Base-by-base conservation (phyloP, 306 rosid genomes). In the Quercus engelmannii region DNA sequence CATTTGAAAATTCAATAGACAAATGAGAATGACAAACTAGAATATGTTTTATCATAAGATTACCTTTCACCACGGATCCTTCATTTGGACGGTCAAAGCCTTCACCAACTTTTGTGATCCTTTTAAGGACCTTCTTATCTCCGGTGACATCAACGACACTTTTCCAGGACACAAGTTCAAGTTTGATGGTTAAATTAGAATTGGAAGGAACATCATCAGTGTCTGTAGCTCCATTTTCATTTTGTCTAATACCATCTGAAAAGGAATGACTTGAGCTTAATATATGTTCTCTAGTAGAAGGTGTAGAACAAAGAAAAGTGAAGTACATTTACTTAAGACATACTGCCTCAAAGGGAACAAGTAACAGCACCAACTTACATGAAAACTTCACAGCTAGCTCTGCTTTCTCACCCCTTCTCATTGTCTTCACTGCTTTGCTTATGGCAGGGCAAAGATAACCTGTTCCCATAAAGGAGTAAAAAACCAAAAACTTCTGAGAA, bases 341-440 rank as follows among this genome's bases (percentile, higher is more conserved):
- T 54, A 13, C 30, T 69, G 72, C n/a, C 41, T 46, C 31, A 30
- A 65, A 9, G 0, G 38, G 73, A 77, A 43, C 62, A 78, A 78
- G 80, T 63, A 70, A n/a, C 23, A 25, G 35, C 14, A 8, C 19
- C 63, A 81, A 80, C 96, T 85, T 86, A 91, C 93, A 87, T 0
- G 4, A 78, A 74, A 85, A 82, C 76, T 85, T 86, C 33, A 83
- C 62, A 46, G 73, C 56, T 72, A 91, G 85, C 78, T 89, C 89
- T 17, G 89, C 96, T 58, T 84, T 84, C 83, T 91, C 96, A 0
- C 92, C 88, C 79, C 83, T 89, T 82, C 92, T 83, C 96, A 91
- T 91, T 26, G 93, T 89, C 84, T 86, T 89, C 21, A 82, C 87
- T 73, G 96, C 89, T 81, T 80, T 83, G 49, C 88, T 81, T 67